Base-by-base conservation (phyloP, 192 early-diverging fungal genomes). In the Radiomyces spectabilis region DNA sequence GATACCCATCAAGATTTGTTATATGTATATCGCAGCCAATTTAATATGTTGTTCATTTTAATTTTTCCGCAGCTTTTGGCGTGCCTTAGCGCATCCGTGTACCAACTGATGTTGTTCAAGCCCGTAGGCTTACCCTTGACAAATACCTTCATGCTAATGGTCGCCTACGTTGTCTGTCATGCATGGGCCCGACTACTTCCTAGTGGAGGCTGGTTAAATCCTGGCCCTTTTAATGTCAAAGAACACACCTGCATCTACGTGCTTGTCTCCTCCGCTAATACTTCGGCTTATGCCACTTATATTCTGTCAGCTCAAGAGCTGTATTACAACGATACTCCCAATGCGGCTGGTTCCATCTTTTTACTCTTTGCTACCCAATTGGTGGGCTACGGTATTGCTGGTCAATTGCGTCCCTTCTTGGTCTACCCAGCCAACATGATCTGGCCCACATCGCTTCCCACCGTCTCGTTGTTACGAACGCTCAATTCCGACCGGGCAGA, bases 31-130 rank as follows among this genome's bases (percentile, higher is more conserved):
- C 7, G 2, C 51, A 15, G 40, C 3, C 7, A n/a, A n/a, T 13
- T 60, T 16, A 30, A 12, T 29, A 18, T 30, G 4, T 16, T 22
- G 19, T 29, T 39, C 30, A 1, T 30, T 30, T 24, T 52, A 24
- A 12, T 27, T 13, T 15, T 10, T 49, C 30, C 4, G 18, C 42
- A 57, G 55, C 7, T 51, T 27, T 81, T 87, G 37, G 66, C 69
- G 31, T 57, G 67, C 2, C 62, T 72, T 24, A 59, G 83, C 29
- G 71, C 79, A 27, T 78, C 82, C 41, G 69, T 84, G 12, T 81
- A 82, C 57, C 85, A 87, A 53, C 80, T 90, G 50, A 85, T 86
- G 61, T 81, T 82, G 61, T 94, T 90, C 76, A 81, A 88, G 48
- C 83, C 86, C 5, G 89, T 88, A 61, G 74, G 79, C 2, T 78